Evolutionary conservation across 148 eudicot species (phyloP), one percentile per base, ranked within the genome.

Genomic region (Amaranthus hypochondriacus): DNA sequence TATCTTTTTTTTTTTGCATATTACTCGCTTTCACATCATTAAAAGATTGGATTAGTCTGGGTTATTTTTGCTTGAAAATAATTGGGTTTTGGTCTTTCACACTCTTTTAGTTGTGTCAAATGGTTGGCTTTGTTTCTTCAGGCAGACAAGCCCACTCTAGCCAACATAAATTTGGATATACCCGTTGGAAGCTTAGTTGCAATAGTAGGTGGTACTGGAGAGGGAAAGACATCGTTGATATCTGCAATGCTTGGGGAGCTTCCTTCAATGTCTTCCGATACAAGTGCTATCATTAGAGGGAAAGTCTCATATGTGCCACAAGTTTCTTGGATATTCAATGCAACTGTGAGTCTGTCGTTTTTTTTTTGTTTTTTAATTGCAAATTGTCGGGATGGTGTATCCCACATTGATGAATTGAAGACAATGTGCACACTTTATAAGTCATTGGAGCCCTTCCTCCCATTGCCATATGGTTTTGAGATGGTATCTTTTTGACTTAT

Each of bases 201-300:
- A 57, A 56, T 94, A 70, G 97, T 94, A 63, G 98, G 98, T 42
- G 82, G 96, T 75, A 94, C 98, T 60, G 98, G 98, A 76, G 98
- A 94, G 83, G 98, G 98, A 71, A 94, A 94, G 78, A 94, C 98
- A 73, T 94, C 98, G 44, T 84, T 94, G 66, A 81, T 94, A 66
- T 91, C 98, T 52, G 97, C 97, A 78, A 94, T 94, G 98, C 98
- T 94, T 50, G 97, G 97, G 71, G 98, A 94, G 84, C 85, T 91
- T 76, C 98, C 98, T 71, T 69, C 93, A 53, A 66, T 80, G 53
- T 83, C 84, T 69, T 66, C 89, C 39, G 88, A 87, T 79, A 73
- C 91, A 61, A 76, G 69, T 73, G 92, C 88, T 56, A 79, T 85
- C 71, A 74, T 94, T 14, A 88, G 97, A 89, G 98, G 98, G 81